Evolutionary conservation across 768 basidiomycete genomes (phyloP).

Genomic region (Rhodosporidiobolus odoratus): DNA sequence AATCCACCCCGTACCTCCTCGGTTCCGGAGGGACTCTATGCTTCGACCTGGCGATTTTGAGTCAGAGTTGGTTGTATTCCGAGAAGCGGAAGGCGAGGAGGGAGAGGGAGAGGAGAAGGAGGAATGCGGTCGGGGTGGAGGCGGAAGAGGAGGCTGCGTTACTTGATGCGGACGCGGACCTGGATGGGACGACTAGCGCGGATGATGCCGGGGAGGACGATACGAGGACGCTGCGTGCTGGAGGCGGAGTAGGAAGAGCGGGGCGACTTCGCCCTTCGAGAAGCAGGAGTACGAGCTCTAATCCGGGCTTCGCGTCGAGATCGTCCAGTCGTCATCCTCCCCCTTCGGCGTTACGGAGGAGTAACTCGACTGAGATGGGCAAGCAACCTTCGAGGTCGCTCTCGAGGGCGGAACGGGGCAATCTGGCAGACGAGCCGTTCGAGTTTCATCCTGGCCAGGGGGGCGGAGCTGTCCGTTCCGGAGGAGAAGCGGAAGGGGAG

Average conservation of each 20-base stretch:
- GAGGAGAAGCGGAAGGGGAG: neutral
- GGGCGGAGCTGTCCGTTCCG: neutral
- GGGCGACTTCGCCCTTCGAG: neutral
- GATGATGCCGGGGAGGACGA: constrained; percentile 2
- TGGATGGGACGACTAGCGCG: neutral
- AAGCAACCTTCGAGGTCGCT: neutral
- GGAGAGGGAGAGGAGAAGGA: constrained; percentile 4
- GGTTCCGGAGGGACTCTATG: constrained; percentile 88
- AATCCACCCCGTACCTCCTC: constrained; percentile 58
- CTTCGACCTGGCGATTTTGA: constrained; percentile 87
- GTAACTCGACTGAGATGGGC: constrained; percentile 23
- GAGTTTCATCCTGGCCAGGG: neutral
- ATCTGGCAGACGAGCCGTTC: neutral
- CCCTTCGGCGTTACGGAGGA: neutral
- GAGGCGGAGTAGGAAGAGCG: neutral
- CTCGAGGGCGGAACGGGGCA: neutral
- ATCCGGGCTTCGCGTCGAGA: neutral
- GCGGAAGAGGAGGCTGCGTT: constrained; percentile 24
- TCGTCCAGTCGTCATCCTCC: no score
- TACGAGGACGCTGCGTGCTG: neutral
- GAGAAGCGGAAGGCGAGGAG: constrained; percentile 11
- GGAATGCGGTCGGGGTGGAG: neutral
- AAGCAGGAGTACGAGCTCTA: constrained; percentile 13
- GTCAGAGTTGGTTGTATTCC: constrained; percentile 71
- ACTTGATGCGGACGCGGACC: neutral